phyloP scores from a whole-genome alignment of 2,329 filamentous ascomycete species.

The Rutstroemia sydowiana region DNA sequence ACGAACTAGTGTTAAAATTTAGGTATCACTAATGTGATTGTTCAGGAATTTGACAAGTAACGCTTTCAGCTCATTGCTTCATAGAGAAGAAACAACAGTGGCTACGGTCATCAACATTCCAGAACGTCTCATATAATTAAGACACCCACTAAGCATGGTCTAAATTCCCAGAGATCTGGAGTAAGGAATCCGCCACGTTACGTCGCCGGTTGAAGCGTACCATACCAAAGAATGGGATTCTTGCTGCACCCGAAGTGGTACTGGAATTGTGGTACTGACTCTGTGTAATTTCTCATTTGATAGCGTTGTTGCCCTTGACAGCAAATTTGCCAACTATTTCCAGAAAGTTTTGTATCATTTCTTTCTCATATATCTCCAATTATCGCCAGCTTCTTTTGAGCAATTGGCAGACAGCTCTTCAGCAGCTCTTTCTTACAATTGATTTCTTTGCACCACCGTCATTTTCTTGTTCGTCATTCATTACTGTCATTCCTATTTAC shows the following conservation, averaged over 20 bases:
- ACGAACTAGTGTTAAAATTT: background rate
- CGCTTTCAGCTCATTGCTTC: background rate
- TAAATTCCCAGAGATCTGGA: slow-evolving; percentile 15
- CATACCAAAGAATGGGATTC: slow-evolving; percentile 23
- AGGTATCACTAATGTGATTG: background rate
- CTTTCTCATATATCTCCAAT: slow-evolving; percentile 8
- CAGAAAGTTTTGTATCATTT: slow-evolving; percentile 1
- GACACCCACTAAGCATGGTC: background rate
- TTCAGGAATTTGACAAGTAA: slow-evolving; percentile 4
- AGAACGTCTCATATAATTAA: slow-evolving; percentile 7
- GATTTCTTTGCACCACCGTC: background rate
- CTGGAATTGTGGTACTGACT: slow-evolving; percentile 23
- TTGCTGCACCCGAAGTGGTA: slow-evolving; percentile 14
- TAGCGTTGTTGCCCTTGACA: slow-evolving; percentile 24
- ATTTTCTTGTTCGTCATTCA: background rate
- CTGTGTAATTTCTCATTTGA: slow-evolving; percentile 23
- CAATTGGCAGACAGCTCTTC: slow-evolving; percentile 10
- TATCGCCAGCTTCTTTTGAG: background rate
- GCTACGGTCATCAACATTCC: slow-evolving; percentile 18
- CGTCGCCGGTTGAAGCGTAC: slow-evolving; percentile 15
- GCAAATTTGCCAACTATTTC: slow-evolving; percentile 12
- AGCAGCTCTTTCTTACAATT: slow-evolving; percentile 14
- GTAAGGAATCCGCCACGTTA: slow-evolving; percentile 21
- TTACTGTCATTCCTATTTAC: slow-evolving; percentile 13
- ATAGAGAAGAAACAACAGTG: slow-evolving; percentile 1